Conservation (phyloP, 306 rosid genomes). For the Cucurbita maxima region DNA sequence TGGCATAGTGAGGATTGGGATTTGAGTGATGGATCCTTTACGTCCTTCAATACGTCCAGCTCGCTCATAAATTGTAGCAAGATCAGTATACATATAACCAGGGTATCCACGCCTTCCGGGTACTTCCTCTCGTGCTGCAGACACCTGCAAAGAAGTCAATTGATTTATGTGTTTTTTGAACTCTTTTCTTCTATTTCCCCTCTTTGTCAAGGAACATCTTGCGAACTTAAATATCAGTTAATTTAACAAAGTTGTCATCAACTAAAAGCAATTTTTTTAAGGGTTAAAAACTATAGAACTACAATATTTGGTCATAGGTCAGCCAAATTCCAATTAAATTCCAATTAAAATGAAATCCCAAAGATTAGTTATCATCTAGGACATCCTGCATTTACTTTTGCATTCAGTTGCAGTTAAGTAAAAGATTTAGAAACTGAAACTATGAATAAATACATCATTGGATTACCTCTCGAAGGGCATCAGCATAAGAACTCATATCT, state of each 20-base stretch:
- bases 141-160: conserved; percentile 44
- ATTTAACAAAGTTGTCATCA: neutral
- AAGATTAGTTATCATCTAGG: neutral
- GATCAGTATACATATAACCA: conserved; percentile 98
- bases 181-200: neutral
- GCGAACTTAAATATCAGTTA: neutral
- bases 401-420: neutral
- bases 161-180: neutral
- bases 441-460: neutral
- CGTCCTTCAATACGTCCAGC: conserved; percentile 99
- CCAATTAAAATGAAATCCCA: neutral
- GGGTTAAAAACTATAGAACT: neutral
- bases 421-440: neutral
- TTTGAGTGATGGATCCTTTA: conserved; percentile 96
- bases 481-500: conserved; percentile 99
- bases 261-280: neutral
- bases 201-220: neutral
- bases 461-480: conserved; percentile 99
- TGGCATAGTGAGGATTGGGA: conserved; percentile 97
- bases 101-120: conserved; percentile 99
- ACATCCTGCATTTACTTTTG: neutral
- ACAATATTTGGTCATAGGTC: no score
- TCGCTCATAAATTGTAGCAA: conserved; percentile 96
- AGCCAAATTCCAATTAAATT: neutral
- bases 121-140: conserved; percentile 99